Base-by-base conservation (phyloP, 1,139 yeast genomes). In the Suhomyces coccinellae region DNA sequence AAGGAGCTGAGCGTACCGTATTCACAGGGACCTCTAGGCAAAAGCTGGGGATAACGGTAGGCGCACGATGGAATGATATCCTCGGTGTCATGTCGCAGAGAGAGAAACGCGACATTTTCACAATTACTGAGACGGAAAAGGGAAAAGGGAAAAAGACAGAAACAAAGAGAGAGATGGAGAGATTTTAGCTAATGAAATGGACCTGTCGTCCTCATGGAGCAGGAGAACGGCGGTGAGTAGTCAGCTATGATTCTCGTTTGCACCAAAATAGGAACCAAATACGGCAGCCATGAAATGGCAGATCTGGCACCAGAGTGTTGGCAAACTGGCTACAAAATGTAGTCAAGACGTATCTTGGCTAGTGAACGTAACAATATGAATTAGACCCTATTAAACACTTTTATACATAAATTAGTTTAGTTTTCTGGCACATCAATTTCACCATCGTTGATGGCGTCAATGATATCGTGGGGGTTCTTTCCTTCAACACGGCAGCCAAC, bases 401-500 rank as follows among this genome's bases (percentile, higher is more conserved):
- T 62, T 64, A 59, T 65, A 65, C 68, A 65, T 62, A 63, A 55
- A 63, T 65, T 28, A 44, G 43, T 43, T 80, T 83, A 85, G 84
- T 85, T 85, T 78, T 83, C 91, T 81, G 91, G 91, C 72, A 85
- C 87, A 79, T 91, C 98, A 70, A 91, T 85, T 78, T 89, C 97
- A 79, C 99, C 99, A 77, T 87, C 93, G 80, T 91, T 84, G 75
- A 91, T 91, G 75, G 93, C 97, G 65, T 90, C 98, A 70, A 90
- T 90, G 80, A 93, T 86, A 76, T 88, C 98, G 75, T 93, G 99
- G 65, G 99, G 97, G 85, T 93, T 93, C 85, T 93, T 91, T 80
- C 93, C 95, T 78, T 91, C 93, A 72, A 93, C 97, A 81, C 97
- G 90, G 83, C 96, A 86, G 68, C 98, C 98, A 69, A 93, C 95